Base-by-base conservation (phyloP, 2,329 filamentous ascomycete genomes). In the Didymella pinodella region DNA sequence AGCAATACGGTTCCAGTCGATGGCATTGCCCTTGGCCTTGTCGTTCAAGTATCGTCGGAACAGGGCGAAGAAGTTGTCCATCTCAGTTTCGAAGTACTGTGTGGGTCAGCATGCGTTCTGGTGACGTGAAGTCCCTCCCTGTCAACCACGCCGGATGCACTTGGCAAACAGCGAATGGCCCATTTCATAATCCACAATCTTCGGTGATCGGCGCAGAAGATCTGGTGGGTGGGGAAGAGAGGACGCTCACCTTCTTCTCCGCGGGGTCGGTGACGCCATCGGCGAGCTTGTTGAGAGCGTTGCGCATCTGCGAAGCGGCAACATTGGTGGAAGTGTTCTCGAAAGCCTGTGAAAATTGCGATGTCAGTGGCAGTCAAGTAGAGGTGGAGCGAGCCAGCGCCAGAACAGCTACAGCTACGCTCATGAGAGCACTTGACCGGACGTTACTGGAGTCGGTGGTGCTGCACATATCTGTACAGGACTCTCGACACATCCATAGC, bases 41-140 rank as follows among this genome's bases (percentile, higher is more conserved):
- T 98, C 95, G 78, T 97, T 97, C 65, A 99, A 85, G 82, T 97
- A 99, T 82, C 95, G 89, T 77, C 95, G 91, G 90, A 99, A 99
- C 63, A 99, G 90, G 62, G 93, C 90, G 78, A 99, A 99, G 86
- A 99, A 99, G 88, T 99, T 99, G 87, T 99, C 95, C 93, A 97
- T 98, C 83, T 99, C 94, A 4, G 93, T 96, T 84, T 98, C 94
- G 80, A 98, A 98, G 68, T 96, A 88, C 91, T 92, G 68, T 69
- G 25, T 47, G 40, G 45, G 65, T 74, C 54, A 74, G 63, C 47
- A 54, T 45, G n/a, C 41, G 56, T 54, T 56, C 40, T 29, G 14
- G 62, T 60, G 57, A 65, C 61, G 57, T 51, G 51, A 44, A 54
- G 38, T 6, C 68, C 62, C 65, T 59, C 49, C 47, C 47, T 38